A percentile compares a stretch with the other conserved stretches of the same genome.
phyloP scores from a whole-genome alignment of 139 green algal species.

The Volvox africanus region DNA sequence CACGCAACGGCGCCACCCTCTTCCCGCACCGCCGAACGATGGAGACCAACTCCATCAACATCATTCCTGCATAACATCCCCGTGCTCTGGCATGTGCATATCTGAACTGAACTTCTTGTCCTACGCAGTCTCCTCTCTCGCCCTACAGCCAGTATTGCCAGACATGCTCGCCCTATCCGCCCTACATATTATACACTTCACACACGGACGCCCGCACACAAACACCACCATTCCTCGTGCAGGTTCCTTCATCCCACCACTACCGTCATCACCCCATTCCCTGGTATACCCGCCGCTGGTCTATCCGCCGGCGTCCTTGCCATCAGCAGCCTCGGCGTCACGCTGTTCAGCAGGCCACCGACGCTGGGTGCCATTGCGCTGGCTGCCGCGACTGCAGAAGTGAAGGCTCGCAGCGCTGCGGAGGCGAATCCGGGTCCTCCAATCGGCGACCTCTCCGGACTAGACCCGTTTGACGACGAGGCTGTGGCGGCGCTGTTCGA shows the following conservation, averaged over 20 bases:
- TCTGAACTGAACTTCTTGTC: too few species aligned
- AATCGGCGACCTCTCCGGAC: background rate
- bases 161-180: too few species aligned
- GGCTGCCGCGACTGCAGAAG: background rate
- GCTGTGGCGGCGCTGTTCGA: background rate
- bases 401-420: background rate
- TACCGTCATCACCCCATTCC: slow-evolving; percentile 21
- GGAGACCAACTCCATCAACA: too few species aligned
- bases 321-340: slow-evolving; percentile 7
- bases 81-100: too few species aligned
- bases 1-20: too few species aligned
- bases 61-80: too few species aligned
- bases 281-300: background rate
- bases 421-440: too few species aligned
- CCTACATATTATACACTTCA: too few species aligned
- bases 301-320: background rate
- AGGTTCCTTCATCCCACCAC: slow-evolving; percentile 51
- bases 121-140: too few species aligned
- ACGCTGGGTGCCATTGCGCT: background rate
- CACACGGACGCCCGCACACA: too few species aligned
- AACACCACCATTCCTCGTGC: background rate
- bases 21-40: too few species aligned
- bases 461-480: background rate
- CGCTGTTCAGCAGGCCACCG: background rate
- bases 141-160: too few species aligned